phyloP scores from a whole-genome alignment of 75 land plant species.

The Cupressus sempervirens region DNA sequence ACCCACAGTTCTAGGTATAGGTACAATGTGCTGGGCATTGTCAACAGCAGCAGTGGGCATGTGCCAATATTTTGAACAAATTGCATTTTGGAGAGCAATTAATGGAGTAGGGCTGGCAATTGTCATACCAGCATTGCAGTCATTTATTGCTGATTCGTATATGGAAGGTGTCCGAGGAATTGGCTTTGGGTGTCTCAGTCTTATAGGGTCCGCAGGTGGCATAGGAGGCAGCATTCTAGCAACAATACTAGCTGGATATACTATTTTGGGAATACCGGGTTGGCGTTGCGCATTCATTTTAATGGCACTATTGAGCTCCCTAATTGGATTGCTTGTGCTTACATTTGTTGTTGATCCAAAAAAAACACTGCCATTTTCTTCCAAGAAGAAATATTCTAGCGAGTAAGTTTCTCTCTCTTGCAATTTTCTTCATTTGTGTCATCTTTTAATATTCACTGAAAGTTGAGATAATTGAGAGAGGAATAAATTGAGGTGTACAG shows the following conservation, averaged over 20 bases:
- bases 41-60: slow-evolving; percentile 91
- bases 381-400: background rate
- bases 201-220: slow-evolving; percentile 83
- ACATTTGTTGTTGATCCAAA: slow-evolving; percentile 81
- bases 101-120: slow-evolving; percentile 98
- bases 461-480: background rate
- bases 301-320: slow-evolving; percentile 68
- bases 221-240: slow-evolving; percentile 91
- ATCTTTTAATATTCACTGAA: background rate
- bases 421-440: background rate
- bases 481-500: background rate
- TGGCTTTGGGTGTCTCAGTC: slow-evolving; percentile 85
- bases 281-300: slow-evolving; percentile 90
- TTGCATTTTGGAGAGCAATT: slow-evolving; percentile 83
- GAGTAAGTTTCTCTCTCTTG: background rate
- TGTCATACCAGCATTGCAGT: slow-evolving; percentile 94
- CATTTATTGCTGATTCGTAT: slow-evolving; percentile 93
- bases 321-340: slow-evolving; percentile 79
- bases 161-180: slow-evolving; percentile 70
- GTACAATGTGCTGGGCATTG: slow-evolving; percentile 93
- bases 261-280: slow-evolving; percentile 73
- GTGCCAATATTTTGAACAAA: slow-evolving; percentile 65
- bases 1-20: slow-evolving; percentile 82
- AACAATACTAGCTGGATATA: slow-evolving; percentile 84
- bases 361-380: slow-evolving; percentile 11